These are phyloP conservation scores for Mycena maculata DNA, from an alignment of 768 basidiomycete genomes.

Conservation along the genomic window DNA sequence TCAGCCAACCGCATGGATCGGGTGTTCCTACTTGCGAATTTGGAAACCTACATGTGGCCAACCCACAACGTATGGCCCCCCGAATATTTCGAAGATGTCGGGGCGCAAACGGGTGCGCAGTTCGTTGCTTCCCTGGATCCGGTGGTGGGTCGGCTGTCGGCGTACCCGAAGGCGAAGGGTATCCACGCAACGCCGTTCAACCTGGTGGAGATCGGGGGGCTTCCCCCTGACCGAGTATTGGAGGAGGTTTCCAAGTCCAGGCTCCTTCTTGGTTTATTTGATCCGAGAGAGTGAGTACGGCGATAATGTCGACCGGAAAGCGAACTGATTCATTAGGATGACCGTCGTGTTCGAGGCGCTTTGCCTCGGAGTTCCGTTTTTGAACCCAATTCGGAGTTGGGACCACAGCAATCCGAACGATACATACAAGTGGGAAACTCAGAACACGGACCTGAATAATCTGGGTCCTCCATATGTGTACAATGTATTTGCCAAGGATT, in stretches of 20 bases:
- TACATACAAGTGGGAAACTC: background rate
- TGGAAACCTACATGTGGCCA: constrained; percentile 1
- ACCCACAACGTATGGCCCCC: constrained; percentile 2
- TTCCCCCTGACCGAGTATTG: background rate
- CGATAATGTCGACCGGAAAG: background rate
- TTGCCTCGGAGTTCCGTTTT: constrained; percentile 14
- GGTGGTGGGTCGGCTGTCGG: background rate
- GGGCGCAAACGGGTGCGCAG: background rate
- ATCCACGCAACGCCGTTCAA: background rate
- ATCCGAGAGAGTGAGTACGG: constrained; percentile 6
- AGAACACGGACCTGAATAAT: constrained; percentile 4
- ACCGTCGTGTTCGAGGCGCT: background rate
- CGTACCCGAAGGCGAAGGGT: background rate
- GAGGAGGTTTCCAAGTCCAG: background rate
- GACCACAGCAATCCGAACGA: background rate
- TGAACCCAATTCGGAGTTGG: constrained; percentile 18
- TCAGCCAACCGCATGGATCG: background rate
- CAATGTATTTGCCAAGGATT: constrained; percentile 10
- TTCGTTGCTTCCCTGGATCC: constrained; percentile 11
- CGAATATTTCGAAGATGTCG: constrained; percentile 11
- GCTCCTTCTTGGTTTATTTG: constrained; percentile 4
- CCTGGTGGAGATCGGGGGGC: background rate
- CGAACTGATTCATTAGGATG: background rate
- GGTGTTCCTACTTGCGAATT: background rate
- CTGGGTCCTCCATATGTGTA: constrained; percentile 21